Evolutionary conservation across 1,284 basidiomycete genomes (phyloP), one percentile per base, ranked within the genome.

Genomic region (Malassezia japonica): DNA sequence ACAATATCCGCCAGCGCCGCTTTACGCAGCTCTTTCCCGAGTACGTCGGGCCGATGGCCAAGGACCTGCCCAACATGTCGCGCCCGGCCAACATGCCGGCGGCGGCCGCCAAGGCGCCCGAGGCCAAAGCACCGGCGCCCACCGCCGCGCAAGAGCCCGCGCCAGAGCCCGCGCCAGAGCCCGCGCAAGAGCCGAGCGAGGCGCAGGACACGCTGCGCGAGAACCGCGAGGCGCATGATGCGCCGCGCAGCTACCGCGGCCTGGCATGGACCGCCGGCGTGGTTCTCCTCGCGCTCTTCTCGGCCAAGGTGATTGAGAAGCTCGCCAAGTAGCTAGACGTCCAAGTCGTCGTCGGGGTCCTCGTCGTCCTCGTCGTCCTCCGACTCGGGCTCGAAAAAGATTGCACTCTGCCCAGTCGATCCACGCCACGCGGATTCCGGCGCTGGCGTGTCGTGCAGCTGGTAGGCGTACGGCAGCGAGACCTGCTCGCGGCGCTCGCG

Each of bases 1-100:
- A 85, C 82, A 95, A 95, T 73, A 67, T 89, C 35, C 73, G 76
- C 31, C 85, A 87, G 72, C 79, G 81, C 58, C 81, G 83, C 64
- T 95, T 94, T 74, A 51, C 48, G 33, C 61, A 62, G 36, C 39
- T 72, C 45, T 70, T 72, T 42, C 67, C 70, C 6, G 70, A 72
- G 31, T 67, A 64, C 28, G 48, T 53, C 5, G 53, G 47, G 3
- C 31, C 47, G 4, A 29, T 43, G 25, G 45, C 55, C 32, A 52
- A 45, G 21, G 65, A 68, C 28, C 28, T 72, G 53, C 70, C 70
- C 41, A 72, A 72, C 49, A 72, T 72, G 70, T 29, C 46, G 2
- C 41, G 27, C 5, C 40, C 46, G 2, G 34, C 51, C n/a, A n/a
- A 3, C 3, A 6, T n/a, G 10, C 15, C 15, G n/a, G 6, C 13